Base-by-base conservation (phyloP, 441 rosid species). In the Mallotus japonicus region DNA sequence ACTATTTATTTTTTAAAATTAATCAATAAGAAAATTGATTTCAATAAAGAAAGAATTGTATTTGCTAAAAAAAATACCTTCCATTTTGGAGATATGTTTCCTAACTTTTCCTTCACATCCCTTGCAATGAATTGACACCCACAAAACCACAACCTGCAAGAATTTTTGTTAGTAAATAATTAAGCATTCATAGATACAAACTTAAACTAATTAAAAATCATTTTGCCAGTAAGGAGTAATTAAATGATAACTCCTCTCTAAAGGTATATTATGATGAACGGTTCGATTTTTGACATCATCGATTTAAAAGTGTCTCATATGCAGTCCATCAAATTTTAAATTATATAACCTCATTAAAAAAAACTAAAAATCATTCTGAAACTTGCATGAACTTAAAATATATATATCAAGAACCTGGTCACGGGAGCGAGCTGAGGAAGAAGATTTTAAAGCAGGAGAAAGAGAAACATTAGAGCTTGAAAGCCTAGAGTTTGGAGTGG, bases 31-130 rank as follows among this genome's bases (percentile, higher is more conserved):
- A 37, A 37, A 37, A 37, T 37, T 37, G 40, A 37, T 37, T 37
- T 37, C 40, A 3, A 6, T 4, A 37, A 49, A 24, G 32, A 37
- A 32, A 17, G 17, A 4, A 13, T 54, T 62, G 0, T 20, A 19
- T 60, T 1, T 42, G 6, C 13, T 34, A 4, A 11, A 62, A 63
- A 17, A 51, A 75, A 69, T 49, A 90, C 99, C 99, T 91, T 95
- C 92, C 94, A 95, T 95, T 86, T 89, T 95, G 68, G 96, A 88
- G 71, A 95, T 84, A 73, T 95, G 97, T 72, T 88, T 95, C 80
- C 92, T 83, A 51, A 95, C 90, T 82, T 92, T 95, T 76, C 92
- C 95, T 86, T 95, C 99, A 76, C 99, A 95, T 19, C 97, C 99
- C 78, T 87, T 91, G 90, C 99, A 95, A 73, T 95, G 95, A 67